These are phyloP conservation scores for Lentinula sp. DNA, from an alignment of 768 basidiomycete genomes.

Conservation along the genomic window DNA sequence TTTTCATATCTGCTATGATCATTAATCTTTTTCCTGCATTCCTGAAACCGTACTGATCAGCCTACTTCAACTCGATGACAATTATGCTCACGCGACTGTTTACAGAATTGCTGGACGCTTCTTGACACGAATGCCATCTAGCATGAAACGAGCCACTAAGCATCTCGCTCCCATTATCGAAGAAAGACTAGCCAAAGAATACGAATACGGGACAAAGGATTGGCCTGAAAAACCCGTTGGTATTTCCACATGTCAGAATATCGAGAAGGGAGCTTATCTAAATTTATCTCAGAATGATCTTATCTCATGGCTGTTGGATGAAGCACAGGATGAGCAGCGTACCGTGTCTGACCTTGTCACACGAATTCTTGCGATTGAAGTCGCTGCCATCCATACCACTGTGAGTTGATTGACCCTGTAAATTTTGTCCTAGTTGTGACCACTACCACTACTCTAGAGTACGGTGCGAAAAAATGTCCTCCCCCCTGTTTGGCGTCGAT, in stretches of 20 bases:
- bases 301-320: constrained; percentile 39
- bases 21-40: constrained; percentile 22
- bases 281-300: constrained; percentile 28
- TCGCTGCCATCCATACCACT: constrained; percentile 38
- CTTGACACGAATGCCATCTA: constrained; percentile 10
- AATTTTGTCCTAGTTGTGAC: not conserved
- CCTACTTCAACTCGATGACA: not conserved
- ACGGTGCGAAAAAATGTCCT: not conserved
- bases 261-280: not conserved
- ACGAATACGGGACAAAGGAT: constrained; percentile 5
- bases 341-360: constrained; percentile 24
- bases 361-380: constrained; percentile 33
- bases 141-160: constrained; percentile 7
- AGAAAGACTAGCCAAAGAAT: constrained; percentile 8
- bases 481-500: not conserved
- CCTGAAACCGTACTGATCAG: constrained; percentile 22
- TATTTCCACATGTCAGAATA: not conserved
- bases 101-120: constrained; percentile 8
- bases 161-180: constrained; percentile 12
- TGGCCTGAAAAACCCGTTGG: constrained; percentile 10
- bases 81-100: not conserved
- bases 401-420: constrained; percentile 19
- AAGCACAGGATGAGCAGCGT: constrained; percentile 23
- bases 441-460: not conserved
- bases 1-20: constrained; percentile 14